Evolutionary conservation across 352 stramenopile species (phyloP).

Genomic region (Globisporangium middletonii): DNA sequence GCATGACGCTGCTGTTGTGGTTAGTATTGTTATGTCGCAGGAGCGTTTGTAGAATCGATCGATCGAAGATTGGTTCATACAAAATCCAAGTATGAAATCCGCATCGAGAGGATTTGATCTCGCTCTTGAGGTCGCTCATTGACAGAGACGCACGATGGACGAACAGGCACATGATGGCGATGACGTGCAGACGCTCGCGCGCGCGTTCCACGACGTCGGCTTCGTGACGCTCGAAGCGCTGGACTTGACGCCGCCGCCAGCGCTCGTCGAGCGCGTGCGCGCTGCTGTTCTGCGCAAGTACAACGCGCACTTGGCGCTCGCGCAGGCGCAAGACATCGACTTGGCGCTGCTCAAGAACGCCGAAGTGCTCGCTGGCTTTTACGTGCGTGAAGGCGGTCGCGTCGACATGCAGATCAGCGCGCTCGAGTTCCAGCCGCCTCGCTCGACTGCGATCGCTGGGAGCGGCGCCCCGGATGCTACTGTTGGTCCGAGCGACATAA

Average conservation of each 20-base stretch:
- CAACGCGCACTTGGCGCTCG: constrained; percentile 28
- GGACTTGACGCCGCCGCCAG: constrained; percentile 10
- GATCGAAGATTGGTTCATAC: not conserved
- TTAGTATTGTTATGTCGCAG: not conserved
- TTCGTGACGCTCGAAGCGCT: constrained; percentile 32
- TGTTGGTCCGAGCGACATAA: not conserved
- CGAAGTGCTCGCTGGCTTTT: constrained; percentile 58
- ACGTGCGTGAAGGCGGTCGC: constrained; percentile 60
- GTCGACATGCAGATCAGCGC: constrained; percentile 62
- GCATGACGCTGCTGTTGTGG: not conserved
- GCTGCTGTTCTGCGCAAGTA: constrained; percentile 32
- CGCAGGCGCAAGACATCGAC: constrained; percentile 21
- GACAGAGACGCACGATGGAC: not conserved
- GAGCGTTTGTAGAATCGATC: not conserved
- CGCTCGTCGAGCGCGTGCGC: constrained; percentile 16
- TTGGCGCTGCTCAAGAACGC: constrained; percentile 30
- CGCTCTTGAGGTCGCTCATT: too few species aligned
- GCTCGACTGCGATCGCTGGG: not conserved
- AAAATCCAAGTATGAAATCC: not conserved
- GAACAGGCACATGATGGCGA: not conserved
- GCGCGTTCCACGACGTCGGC: constrained; percentile 35
- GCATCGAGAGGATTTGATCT: too few species aligned
- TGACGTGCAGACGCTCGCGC: constrained; percentile 2
- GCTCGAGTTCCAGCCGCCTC: constrained; percentile 8
- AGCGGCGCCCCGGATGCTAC: not conserved